Percentiles rank a stretch among this genome's conserved stretches.
These are phyloP conservation scores for Pichia sorboxylosa DNA, from an alignment of 1,139 yeast species.

Conservation along the genomic window DNA sequence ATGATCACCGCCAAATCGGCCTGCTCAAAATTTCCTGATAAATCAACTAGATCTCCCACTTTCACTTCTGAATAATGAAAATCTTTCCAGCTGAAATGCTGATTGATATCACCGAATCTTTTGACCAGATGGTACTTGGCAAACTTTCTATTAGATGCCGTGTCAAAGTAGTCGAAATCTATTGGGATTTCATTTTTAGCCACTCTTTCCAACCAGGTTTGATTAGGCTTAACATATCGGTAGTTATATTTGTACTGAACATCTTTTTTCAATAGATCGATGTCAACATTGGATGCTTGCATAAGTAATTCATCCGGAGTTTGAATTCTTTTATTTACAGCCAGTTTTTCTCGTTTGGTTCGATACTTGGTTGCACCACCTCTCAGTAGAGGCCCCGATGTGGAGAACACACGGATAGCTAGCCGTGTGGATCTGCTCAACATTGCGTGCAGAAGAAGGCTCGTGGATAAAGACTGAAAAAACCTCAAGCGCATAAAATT, in stretches of 20 bases:
- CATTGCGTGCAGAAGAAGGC: no score
- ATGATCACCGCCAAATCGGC: constrained; percentile 32
- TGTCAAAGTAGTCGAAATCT: constrained; percentile 18
- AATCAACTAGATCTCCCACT: constrained; percentile 36
- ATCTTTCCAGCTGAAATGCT: constrained; percentile 10
- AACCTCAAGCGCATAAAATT: no score
- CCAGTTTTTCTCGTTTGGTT: constrained; percentile 6
- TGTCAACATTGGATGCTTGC: constrained; percentile 18
- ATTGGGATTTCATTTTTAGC: constrained; percentile 10
- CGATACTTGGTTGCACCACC: constrained; percentile 6
- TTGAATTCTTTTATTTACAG: constrained; percentile 13
- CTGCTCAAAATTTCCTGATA: constrained; percentile 24
- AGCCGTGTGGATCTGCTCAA: no score
- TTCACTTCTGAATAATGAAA: constrained; percentile 23
- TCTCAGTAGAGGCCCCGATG: constrained; percentile 3
- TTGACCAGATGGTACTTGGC: constrained; percentile 12
- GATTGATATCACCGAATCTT: constrained; percentile 15
- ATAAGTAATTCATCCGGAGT: constrained; percentile 23
- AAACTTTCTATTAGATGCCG: constrained; percentile 10
- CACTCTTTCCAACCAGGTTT: constrained; percentile 17
- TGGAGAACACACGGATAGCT: no score
- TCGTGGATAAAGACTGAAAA: no score
- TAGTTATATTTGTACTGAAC: constrained; percentile 14
- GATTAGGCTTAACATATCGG: constrained; percentile 21
- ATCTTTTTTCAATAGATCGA: constrained; percentile 17